Conservation (phyloP, 148 eudicot species). For the Amaranthus palmeri region DNA sequence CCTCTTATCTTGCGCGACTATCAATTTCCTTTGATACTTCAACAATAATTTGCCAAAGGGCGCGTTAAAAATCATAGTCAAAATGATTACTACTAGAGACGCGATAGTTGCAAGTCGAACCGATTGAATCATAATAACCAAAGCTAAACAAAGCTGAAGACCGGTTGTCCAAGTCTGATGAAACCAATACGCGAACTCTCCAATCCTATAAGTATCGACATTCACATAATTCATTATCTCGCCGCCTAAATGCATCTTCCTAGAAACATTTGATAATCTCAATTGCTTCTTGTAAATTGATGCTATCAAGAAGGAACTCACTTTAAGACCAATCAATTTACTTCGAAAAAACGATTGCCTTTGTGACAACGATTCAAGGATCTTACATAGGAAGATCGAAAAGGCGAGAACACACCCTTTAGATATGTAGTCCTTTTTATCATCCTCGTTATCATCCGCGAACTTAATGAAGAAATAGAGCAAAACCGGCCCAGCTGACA, state of each 20-base stretch:
- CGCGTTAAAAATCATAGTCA: constrained; percentile 50
- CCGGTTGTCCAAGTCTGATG: constrained; percentile 71
- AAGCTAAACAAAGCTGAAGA: constrained; percentile 55
- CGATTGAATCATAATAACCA: constrained; percentile 40
- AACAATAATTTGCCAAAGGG: constrained; percentile 62
- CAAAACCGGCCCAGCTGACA: constrained; percentile 76
- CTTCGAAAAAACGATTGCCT: constrained; percentile 70
- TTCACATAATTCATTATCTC: constrained; percentile 76
- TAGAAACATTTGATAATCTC: constrained; percentile 53
- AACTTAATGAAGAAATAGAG: constrained; percentile 74
- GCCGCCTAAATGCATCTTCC: constrained; percentile 55
- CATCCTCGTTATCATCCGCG: constrained; percentile 76
- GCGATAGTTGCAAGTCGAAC: constrained; percentile 60
- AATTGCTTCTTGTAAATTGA: constrained; percentile 68
- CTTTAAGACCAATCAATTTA: constrained; percentile 57
- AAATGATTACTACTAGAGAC: constrained; percentile 40
- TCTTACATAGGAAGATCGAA: constrained; percentile 52
- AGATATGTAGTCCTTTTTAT: constrained; percentile 42
- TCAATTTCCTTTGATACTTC: constrained; percentile 48
- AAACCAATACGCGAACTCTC: constrained; percentile 78
- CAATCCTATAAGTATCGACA: constrained; percentile 70
- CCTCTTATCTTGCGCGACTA: constrained; percentile 59
- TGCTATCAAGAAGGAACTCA: constrained; percentile 64
- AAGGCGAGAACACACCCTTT: constrained; percentile 59
- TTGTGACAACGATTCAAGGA: constrained; percentile 62